Conservation (phyloP, 352 stramenopile genomes). For the Globisporangium ultimum region DNA sequence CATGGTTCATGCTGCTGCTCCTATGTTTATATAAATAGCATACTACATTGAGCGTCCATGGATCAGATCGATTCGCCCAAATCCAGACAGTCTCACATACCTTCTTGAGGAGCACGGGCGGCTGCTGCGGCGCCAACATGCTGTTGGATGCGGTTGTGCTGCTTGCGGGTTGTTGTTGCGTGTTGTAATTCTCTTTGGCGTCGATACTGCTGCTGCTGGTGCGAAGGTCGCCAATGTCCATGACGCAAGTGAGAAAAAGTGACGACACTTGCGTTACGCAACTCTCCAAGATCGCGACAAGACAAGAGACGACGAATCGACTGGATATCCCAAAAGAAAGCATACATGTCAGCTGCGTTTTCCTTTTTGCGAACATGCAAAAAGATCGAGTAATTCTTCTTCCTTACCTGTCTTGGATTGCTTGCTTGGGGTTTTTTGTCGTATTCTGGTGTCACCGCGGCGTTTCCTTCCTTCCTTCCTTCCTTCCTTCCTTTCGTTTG, state of each 20-base stretch:
- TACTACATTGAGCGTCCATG: conserved; percentile 12
- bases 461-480: too few relatives aligned
- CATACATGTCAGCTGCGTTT: too few relatives aligned
- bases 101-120: conserved; percentile 8
- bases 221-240: conserved; percentile 14
- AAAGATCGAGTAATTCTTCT: too few relatives aligned
- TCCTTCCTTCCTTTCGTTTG: background rate
- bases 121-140: conserved; percentile 14
- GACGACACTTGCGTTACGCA: background rate
- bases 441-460: too few relatives aligned
- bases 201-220: conserved; percentile 4
- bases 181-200: conserved; percentile 24
- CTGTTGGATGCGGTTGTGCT: conserved; percentile 8
- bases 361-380: too few relatives aligned
- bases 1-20: conserved; percentile 74
- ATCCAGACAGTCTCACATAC: conserved; percentile 8
- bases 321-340: too few relatives aligned
- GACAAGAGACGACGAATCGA: background rate
- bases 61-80: conserved; percentile 1
- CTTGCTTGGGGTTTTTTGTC: too few relatives aligned
- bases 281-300: background rate
- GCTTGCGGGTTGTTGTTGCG: conserved; percentile 1
- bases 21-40: conserved; percentile 22
- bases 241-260: conserved; percentile 8
- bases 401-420: too few relatives aligned